These are phyloP conservation scores for Physcia stellaris DNA, from an alignment of 495 filamentous ascomycete species.

Conservation along the genomic window DNA sequence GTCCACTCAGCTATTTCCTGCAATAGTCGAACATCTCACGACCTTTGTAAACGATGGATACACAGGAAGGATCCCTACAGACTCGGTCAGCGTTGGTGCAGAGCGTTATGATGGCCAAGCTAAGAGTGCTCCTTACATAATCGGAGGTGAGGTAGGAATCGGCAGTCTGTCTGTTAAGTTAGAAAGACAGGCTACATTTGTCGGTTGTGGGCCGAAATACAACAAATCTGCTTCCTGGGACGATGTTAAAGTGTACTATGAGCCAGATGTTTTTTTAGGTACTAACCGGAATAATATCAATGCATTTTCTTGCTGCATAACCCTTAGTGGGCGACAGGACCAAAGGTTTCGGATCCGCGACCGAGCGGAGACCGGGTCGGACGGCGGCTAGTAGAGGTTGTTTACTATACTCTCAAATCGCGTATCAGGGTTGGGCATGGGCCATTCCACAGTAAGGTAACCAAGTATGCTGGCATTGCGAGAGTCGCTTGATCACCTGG, in stretches of 20 bases:
- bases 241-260: background rate
- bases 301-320: background rate
- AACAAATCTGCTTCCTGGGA: slow-evolving; percentile 2
- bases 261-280: background rate
- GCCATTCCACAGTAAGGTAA: background rate
- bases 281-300: background rate
- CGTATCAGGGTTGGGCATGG: slow-evolving; percentile 1
- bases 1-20: background rate
- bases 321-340: background rate
- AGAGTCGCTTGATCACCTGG: background rate
- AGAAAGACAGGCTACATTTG: slow-evolving; percentile 7
- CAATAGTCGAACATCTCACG: slow-evolving; percentile 1
- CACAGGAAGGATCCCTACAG: slow-evolving; percentile 1
- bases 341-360: background rate
- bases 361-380: background rate
- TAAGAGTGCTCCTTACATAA: background rate
- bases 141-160: background rate
- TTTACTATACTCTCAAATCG: background rate
- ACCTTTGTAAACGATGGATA: slow-evolving; percentile 1
- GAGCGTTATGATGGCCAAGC: background rate
- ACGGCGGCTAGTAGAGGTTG: background rate
- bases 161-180: background rate
- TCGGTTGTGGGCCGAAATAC: slow-evolving; percentile 2
- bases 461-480: background rate
- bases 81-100: background rate